A percentile compares a stretch with the other conserved stretches of the same genome.
Evolutionary conservation across 2,329 filamentous ascomycete genomes (phyloP).

Genomic region (Diaporthe ampelina): DNA sequence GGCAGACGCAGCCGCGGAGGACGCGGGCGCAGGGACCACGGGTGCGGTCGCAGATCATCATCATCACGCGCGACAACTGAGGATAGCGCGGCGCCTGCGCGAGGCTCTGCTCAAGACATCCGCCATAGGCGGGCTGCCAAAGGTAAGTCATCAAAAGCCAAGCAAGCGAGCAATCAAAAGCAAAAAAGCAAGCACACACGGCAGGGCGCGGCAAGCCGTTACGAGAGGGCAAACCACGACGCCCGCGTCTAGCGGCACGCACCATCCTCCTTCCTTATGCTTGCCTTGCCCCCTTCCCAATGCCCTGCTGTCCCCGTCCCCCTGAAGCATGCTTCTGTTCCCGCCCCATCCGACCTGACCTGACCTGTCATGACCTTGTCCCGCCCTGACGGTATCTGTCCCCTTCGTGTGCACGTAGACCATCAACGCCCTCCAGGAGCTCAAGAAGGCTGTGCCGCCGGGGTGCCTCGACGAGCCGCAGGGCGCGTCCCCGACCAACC

Average conservation of each 20-base stretch:
- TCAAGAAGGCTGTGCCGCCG: constrained; percentile 59
- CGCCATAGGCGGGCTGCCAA: constrained; percentile 63
- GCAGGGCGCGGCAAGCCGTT: constrained; percentile 3
- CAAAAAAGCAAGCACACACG: not conserved
- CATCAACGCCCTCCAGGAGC: constrained; percentile 61
- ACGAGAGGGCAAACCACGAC: constrained; percentile 13
- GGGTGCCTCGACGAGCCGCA: constrained; percentile 56
- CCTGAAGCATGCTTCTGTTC: not conserved
- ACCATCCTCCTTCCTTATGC: not conserved
- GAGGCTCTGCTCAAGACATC: constrained; percentile 65
- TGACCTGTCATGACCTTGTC: constrained; percentile 47
- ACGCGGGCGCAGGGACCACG: constrained; percentile 42
- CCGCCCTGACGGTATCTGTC: not conserved
- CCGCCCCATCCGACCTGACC: not conserved
- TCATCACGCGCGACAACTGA: constrained; percentile 52
- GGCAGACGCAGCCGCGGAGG: constrained; percentile 47
- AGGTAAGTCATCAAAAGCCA: constrained; percentile 51
- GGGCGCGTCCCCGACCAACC: constrained; percentile 54
- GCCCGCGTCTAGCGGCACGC: constrained; percentile 27
- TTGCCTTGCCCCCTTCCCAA: not conserved
- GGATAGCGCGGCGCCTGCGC: constrained; percentile 60
- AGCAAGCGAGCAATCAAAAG: not conserved
- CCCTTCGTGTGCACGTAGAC: constrained; percentile 48
- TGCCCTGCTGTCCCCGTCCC: not conserved
- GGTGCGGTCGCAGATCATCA: constrained; percentile 40